Evolutionary conservation across 805 yeast genomes (phyloP).

Genomic region (Barnettozyma sp.): DNA sequence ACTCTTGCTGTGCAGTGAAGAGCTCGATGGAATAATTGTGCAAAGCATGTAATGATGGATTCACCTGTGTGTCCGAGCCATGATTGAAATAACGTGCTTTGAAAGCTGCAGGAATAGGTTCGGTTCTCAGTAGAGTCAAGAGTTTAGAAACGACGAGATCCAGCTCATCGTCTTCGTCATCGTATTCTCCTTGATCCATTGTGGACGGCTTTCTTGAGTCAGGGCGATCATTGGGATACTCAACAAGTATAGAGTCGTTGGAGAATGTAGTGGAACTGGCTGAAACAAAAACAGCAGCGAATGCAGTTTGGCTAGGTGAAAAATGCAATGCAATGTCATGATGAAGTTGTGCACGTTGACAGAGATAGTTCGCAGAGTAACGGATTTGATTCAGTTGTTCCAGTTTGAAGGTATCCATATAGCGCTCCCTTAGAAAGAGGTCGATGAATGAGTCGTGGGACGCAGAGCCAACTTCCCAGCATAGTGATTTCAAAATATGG

Average conservation of each 20-base stretch:
- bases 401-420: constrained; percentile 20
- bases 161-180: constrained; percentile 19
- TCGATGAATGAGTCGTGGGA: constrained; percentile 62
- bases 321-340: constrained; percentile 48
- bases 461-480: constrained; percentile 58
- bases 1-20: constrained; percentile 6
- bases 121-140: constrained; percentile 14
- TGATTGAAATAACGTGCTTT: constrained; percentile 39
- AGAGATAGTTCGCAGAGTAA: constrained; percentile 50
- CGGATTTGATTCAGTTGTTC: constrained; percentile 41
- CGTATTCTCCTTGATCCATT: neutral
- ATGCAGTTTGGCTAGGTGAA: constrained; percentile 39
- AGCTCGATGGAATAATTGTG: constrained; percentile 24
- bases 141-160: constrained; percentile 20
- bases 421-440: constrained; percentile 37
- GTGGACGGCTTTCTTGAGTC: neutral
- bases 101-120: constrained; percentile 34
- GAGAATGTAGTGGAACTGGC: constrained; percentile 25
- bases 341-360: constrained; percentile 62
- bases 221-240: neutral
- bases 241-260: neutral
- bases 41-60: constrained; percentile 11
- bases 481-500: constrained; percentile 52
- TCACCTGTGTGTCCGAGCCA: constrained; percentile 12
- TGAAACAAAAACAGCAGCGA: constrained; percentile 44